A percentile compares a stretch with the other conserved stretches of the same genome.
Conservation (phyloP, 352 stramenopile species). For the Globisporangium cederbergense region DNA sequence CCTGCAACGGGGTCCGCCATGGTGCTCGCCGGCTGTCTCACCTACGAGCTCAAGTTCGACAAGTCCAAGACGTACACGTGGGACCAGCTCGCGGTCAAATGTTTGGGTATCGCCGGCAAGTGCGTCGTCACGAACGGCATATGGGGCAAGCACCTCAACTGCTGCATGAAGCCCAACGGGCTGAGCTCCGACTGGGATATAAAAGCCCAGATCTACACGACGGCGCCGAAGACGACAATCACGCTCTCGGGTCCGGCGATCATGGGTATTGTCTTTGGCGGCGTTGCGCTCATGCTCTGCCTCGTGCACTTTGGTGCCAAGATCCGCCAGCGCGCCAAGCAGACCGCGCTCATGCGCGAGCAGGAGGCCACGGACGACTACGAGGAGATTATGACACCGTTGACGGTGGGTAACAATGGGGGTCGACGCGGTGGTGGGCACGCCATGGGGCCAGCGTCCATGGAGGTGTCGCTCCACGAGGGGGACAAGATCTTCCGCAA, state of each 20-base stretch:
- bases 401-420: slow-evolving; percentile 27
- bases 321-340: slow-evolving; percentile 70
- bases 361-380: slow-evolving; percentile 88
- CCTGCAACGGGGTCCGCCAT: slow-evolving; percentile 52
- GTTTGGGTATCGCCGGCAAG: slow-evolving; percentile 64
- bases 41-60: slow-evolving; percentile 61
- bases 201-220: slow-evolving; percentile 51
- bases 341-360: slow-evolving; percentile 85
- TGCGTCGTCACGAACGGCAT: slow-evolving; percentile 85
- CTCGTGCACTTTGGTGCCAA: slow-evolving; percentile 83
- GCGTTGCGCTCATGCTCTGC: slow-evolving; percentile 76
- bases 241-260: slow-evolving; percentile 67
- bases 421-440: slow-evolving; percentile 22
- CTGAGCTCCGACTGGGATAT: slow-evolving; percentile 71
- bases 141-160: slow-evolving; percentile 82
- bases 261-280: slow-evolving; percentile 77
- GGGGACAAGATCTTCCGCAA: slow-evolving; percentile 88
- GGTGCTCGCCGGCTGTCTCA: slow-evolving; percentile 80
- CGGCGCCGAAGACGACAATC: slow-evolving; percentile 40
- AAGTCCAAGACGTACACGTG: slow-evolving; percentile 83
- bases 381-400: slow-evolving; percentile 89
- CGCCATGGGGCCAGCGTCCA: slow-evolving; percentile 59
- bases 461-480: slow-evolving; percentile 85
- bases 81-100: slow-evolving; percentile 82
- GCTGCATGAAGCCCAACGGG: slow-evolving; percentile 55